phyloP scores from a whole-genome alignment of 306 rosid genomes.

The Sicyos baderoa region DNA sequence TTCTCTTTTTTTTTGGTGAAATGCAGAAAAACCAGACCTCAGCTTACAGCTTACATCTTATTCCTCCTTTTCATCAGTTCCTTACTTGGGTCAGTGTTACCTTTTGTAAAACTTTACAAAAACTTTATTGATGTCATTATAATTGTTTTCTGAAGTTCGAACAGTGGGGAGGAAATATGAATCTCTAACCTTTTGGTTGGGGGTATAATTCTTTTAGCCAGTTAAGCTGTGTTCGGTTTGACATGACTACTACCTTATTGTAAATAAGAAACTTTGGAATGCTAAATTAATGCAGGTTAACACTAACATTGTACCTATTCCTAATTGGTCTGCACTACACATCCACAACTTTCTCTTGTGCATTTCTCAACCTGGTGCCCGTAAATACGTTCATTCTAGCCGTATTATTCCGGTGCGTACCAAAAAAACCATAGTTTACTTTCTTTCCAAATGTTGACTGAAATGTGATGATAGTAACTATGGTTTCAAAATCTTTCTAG shows the following conservation, averaged over 20 bases:
- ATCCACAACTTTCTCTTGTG: constrained; percentile 70
- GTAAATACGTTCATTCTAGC: constrained; percentile 68
- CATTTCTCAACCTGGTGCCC: constrained; percentile 81
- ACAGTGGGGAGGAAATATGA: neutral
- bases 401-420: constrained; percentile 63
- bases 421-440: neutral
- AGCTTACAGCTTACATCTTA: constrained; percentile 30
- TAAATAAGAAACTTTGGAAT: neutral
- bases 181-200: neutral
- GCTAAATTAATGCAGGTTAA: constrained; percentile 39
- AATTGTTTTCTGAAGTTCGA: neutral
- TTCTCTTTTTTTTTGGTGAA: neutral
- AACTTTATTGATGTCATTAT: neutral
- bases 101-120: neutral
- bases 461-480: constrained; percentile 7
- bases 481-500: constrained; percentile 30
- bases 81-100: constrained; percentile 52
- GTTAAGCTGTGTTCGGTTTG: neutral
- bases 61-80: constrained; percentile 65
- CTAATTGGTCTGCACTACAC: constrained; percentile 75
- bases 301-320: constrained; percentile 51
- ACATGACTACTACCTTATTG: neutral
- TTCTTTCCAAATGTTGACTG: constrained; percentile 2
- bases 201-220: neutral
- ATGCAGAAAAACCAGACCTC: constrained; percentile 52